A percentile compares a stretch with the other conserved stretches of the same genome.
Conservation (phyloP, 2,329 filamentous ascomycete species). For the Ustilaginoidea virens region DNA sequence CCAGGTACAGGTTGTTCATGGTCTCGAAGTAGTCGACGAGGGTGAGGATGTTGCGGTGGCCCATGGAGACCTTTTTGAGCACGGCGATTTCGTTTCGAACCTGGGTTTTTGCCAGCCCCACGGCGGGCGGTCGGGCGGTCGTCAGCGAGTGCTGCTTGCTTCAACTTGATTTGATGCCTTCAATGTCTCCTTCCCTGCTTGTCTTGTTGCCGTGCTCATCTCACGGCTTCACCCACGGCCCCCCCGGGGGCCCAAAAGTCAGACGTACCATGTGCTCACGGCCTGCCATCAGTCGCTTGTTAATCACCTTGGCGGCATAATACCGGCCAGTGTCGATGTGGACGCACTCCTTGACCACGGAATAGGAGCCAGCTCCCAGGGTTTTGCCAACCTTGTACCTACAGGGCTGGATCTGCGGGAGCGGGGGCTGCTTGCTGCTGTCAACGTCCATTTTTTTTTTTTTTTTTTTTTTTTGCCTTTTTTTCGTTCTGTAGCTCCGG, state of each 20-base stretch:
- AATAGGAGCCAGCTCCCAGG: slow-evolving; percentile 89
- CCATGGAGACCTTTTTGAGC: slow-evolving; percentile 96
- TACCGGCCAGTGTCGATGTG: slow-evolving; percentile 96
- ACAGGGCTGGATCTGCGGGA: slow-evolving; percentile 74
- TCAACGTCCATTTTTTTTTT: no score
- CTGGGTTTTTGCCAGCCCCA: slow-evolving; percentile 24
- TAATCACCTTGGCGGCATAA: slow-evolving; percentile 98
- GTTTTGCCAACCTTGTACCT: slow-evolving; percentile 99
- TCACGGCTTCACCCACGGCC: no score
- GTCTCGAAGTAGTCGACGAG: slow-evolving; percentile 99
- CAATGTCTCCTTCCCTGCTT: no score
- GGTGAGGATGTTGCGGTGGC: slow-evolving; percentile 94
- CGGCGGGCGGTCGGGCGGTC: not conserved
- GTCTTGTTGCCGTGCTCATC: no score
- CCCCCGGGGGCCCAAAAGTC: not conserved
- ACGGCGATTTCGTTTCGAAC: slow-evolving; percentile 97
- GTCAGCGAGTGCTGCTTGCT: no score
- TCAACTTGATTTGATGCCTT: no score
- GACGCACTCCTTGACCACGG: slow-evolving; percentile 96
- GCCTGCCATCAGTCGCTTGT: slow-evolving; percentile 94
- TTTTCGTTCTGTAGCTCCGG: no score
- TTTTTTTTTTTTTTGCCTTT: no score
- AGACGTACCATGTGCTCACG: slow-evolving; percentile 81
- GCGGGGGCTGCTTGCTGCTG: slow-evolving; percentile 13
- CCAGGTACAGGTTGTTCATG: slow-evolving; percentile 98